A percentile compares a stretch with the other conserved stretches of the same genome.
phyloP scores from a whole-genome alignment of 441 rosid genomes.

The Mallotus repandus region DNA sequence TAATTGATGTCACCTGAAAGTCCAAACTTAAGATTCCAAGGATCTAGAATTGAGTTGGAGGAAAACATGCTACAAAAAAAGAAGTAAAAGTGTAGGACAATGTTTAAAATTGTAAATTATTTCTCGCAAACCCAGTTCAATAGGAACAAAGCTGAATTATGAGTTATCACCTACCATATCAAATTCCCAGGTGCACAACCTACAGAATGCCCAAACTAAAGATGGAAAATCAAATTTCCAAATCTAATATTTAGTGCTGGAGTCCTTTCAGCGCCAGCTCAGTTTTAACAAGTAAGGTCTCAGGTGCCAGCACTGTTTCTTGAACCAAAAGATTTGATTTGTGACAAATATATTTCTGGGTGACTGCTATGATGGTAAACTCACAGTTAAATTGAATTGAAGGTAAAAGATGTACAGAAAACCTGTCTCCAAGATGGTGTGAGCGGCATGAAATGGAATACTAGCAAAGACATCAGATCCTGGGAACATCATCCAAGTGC shows the following conservation, averaged over 20 bases:
- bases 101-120: background rate
- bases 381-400: background rate
- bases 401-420: background rate
- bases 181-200: background rate
- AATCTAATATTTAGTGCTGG: background rate
- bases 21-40: background rate
- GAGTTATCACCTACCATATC: background rate
- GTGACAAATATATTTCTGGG: background rate
- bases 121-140: background rate
- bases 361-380: background rate
- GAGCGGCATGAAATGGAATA: slow-evolving; percentile 80
- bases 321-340: background rate
- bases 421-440: slow-evolving; percentile 75
- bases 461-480: slow-evolving; percentile 67
- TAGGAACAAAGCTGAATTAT: background rate
- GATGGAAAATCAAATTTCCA: background rate
- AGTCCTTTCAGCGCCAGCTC: background rate
- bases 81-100: background rate
- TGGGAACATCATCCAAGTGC: slow-evolving; percentile 77
- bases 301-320: background rate
- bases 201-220: background rate
- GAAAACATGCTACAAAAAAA: background rate
- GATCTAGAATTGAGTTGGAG: background rate
- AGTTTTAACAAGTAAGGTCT: background rate
- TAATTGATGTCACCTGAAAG: background rate